Evolutionary conservation across 352 stramenopile species (phyloP), one percentile per base, ranked within the genome.

Genomic region (Stephanocyclus meneghinianus): DNA sequence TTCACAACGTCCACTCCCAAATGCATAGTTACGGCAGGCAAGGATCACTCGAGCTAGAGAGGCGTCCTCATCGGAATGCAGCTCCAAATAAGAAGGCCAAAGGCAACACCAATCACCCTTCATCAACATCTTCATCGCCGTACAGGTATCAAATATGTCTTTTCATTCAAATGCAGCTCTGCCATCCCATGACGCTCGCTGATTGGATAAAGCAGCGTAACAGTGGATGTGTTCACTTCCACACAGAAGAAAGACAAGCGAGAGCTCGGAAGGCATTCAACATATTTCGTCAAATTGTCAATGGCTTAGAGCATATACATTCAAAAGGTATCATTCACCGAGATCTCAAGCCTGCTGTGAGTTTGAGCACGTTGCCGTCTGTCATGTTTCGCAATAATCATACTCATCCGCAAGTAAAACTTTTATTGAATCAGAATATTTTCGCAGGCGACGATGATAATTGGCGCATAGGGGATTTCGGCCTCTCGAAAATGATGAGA

Each of bases 121-220:
- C 53, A 56, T 35, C 51, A 51, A 44, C 42, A 21, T 29, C 63
- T 60, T 64, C 57, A 59, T 37, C 70, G 37, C 29, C 55, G 0
- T 91, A 92, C 69, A 87, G 76, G 47, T 92, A 93, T 74, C 80
- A 87, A 68, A 91, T 92, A 60, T 89, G 73, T 61, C 64, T 94
- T 0, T 94, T 85, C 56, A 92, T 94, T 56, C 89, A 94, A 82
- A 94, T 94, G 89, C 78, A 94, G 68, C 76, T 94, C 8, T 94
- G 89, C 73, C 74, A 85, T 55, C 76, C 89, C 7, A 76, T 45
- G 16, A 92, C 85, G 3, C 71, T 94, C 11, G 81, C 83, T 48
- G 87, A 92, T 69, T 94, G 81, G 78, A 91, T 92, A 35, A 76
- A 77, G 56, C 48, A 87, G 64, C 65, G 80, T 10, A 90, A 91